phyloP scores from a whole-genome alignment of 208 protist genomes.

The Borovskyia barvae region DNA sequence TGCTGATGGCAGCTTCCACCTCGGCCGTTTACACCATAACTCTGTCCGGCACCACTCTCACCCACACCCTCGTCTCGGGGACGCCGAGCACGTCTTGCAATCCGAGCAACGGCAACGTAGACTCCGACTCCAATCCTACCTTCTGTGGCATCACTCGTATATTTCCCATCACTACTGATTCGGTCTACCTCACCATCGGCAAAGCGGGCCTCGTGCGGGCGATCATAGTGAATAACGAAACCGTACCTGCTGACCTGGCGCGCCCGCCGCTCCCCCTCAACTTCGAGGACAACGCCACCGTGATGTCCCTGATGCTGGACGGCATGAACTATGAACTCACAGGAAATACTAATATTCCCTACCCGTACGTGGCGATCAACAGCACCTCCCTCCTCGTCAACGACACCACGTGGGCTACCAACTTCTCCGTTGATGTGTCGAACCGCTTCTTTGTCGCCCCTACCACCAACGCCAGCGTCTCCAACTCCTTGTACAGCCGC shows the following conservation, averaged over 20 bases:
- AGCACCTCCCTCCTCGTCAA: slow-evolving; percentile 16
- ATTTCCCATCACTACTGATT: slow-evolving; percentile 34
- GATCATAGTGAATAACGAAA: slow-evolving; percentile 32
- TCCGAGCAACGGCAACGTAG: slow-evolving; percentile 4
- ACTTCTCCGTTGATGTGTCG: slow-evolving; percentile 30
- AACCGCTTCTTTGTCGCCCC: slow-evolving; percentile 1
- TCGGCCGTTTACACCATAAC: slow-evolving; percentile 17
- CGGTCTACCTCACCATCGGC: slow-evolving; percentile 45
- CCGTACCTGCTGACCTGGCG: slow-evolving; percentile 16
- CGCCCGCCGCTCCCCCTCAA: slow-evolving; percentile 46
- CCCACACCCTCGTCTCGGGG: slow-evolving; percentile 25
- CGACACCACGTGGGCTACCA: slow-evolving; percentile 29
- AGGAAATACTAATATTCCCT: slow-evolving; percentile 17
- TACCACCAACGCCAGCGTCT: slow-evolving; percentile 5
- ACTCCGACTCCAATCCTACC: slow-evolving; percentile 15
- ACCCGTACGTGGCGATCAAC: slow-evolving; percentile 20
- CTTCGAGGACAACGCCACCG: slow-evolving; percentile 30
- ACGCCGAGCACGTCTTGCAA: slow-evolving; percentile 2
- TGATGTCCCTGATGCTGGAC: slow-evolving; percentile 26
- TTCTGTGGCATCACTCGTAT: slow-evolving; percentile 42
- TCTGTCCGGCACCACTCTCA: slow-evolving; percentile 4
- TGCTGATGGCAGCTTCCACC: slow-evolving; percentile 9
- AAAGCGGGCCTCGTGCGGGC: slow-evolving; percentile 27
- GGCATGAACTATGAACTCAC: slow-evolving; percentile 26
- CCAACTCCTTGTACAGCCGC: slow-evolving; percentile 10